phyloP scores from a whole-genome alignment of 345 rosid species.

The Gossypium bickii region DNA sequence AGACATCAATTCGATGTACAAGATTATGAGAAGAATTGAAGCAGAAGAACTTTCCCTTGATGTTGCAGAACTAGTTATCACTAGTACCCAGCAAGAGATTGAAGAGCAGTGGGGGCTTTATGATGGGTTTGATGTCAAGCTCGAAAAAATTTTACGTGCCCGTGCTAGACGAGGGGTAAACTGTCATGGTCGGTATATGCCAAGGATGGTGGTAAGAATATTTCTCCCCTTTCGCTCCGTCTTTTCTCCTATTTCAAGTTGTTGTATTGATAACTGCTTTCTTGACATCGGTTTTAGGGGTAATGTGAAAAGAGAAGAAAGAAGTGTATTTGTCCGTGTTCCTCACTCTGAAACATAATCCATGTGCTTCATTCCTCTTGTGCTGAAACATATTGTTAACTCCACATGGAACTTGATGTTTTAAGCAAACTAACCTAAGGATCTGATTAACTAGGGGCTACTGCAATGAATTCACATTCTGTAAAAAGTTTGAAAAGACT shows the following conservation, averaged over 20 bases:
- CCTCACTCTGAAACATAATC: background rate
- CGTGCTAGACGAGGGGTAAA: slow-evolving; percentile 87
- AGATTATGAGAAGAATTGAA: slow-evolving; percentile 92
- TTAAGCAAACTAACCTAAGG: background rate
- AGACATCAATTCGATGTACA: slow-evolving; percentile 88
- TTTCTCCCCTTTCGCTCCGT: background rate
- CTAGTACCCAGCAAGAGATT: slow-evolving; percentile 92
- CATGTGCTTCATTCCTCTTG: background rate
- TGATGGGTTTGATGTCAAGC: slow-evolving; percentile 96
- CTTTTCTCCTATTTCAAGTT: background rate
- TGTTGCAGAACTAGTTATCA: slow-evolving; percentile 94
- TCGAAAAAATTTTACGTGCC: slow-evolving; percentile 86
- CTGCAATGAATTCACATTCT: too few species aligned
- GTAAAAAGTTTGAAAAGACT: background rate
- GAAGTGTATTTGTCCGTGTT: background rate
- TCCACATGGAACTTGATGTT: background rate
- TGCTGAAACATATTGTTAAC: background rate
- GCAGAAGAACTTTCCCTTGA: slow-evolving; percentile 91
- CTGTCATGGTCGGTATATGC: slow-evolving; percentile 95
- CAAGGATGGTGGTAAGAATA: slow-evolving; percentile 84
- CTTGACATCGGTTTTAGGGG: background rate
- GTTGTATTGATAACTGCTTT: background rate
- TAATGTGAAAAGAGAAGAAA: background rate
- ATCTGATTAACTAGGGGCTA: background rate
- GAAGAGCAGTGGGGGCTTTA: slow-evolving; percentile 99